These are phyloP conservation scores for Dictyostelium capitatum DNA, from an alignment of 78 protist species.

Conservation along the genomic window DNA sequence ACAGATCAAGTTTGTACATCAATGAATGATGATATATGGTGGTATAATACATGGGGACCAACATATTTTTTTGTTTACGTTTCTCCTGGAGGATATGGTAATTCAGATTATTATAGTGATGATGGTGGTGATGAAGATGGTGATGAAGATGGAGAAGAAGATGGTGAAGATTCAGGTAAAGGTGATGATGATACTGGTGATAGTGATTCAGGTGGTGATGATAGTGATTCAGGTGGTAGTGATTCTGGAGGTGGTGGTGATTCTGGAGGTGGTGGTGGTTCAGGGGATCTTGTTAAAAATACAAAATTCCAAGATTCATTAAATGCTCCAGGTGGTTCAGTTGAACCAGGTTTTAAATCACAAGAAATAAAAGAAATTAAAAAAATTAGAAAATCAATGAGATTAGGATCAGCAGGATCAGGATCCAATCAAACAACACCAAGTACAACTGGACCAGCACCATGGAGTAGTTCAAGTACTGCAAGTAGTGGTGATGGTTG, in stretches of 20 bases:
- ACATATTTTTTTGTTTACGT: conserved; percentile 59
- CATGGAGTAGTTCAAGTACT: no score
- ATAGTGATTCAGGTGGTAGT: conserved; percentile 14
- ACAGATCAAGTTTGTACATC: neutral
- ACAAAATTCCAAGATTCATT: neutral
- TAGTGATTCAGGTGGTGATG: conserved; percentile 11
- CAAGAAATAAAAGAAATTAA: neutral
- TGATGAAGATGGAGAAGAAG: neutral
- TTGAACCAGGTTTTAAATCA: neutral
- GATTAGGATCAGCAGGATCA: neutral
- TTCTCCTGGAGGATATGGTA: neutral
- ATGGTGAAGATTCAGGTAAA: conserved; percentile 4
- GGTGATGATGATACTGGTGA: conserved; percentile 3
- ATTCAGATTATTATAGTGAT: conserved; percentile 11
- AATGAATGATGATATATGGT: conserved; percentile 44
- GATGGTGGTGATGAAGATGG: conserved; percentile 20
- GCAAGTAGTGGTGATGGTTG: conserved; percentile 29
- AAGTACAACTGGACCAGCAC: neutral
- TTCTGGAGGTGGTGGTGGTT: neutral
- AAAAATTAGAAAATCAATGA: neutral
- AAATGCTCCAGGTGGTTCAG: neutral
- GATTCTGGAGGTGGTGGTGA: neutral
- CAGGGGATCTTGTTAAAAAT: neutral
- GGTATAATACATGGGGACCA: conserved; percentile 62
- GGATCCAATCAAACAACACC: neutral